Base-by-base conservation (phyloP, 208 protist genomes). In the Lotmaria passim region DNA sequence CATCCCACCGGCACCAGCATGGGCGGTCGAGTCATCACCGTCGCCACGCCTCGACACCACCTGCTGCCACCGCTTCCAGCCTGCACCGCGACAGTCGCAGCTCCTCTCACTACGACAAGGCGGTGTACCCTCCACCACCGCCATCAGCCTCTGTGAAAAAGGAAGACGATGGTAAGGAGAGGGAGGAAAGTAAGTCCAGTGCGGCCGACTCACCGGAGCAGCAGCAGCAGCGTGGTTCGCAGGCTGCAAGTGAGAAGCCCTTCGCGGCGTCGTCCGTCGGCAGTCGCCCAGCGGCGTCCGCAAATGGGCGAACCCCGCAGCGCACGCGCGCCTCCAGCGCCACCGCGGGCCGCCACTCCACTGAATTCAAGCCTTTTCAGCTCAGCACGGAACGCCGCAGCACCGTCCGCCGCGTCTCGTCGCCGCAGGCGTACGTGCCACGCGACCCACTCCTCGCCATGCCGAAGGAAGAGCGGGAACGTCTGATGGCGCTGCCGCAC, bases 311-410 rank as follows among this genome's bases (percentile, higher is more conserved):
- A 3, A 65, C 44, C 30, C 59, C 59, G 44, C 59, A 65, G 59
- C 59, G 59, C 44, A 33, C n/a, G 3, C 46, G 62, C 34, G 34
- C 24, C 17, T 41, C 41, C 36, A 50, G 41, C 56, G 55, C 33
- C 19, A 53, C 15, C 47, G 46, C 39, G 14, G 41, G 31, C 34
- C 58, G 55, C 62, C 34, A 21, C 31, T 53, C 56, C 0, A 64
- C 71, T 4, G 34, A n/a, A 28, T 60, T 65, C 43, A 62, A 61
- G 1, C 71, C 71, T 3, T 70, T 69, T 30, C 39, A 69, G 23
- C 47, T 76, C 38, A 64, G 50, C 34, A 76, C 71, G 28, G 71
- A 58, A 26, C 34, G 56, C 3, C 71, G 71, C 61, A 65, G 71
- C 55, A 51, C 44, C 2, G 24, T 70, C 0, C 53, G 71, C 15